phyloP scores from a whole-genome alignment of 768 basidiomycete species.

The Paxillus rubicundulus region DNA sequence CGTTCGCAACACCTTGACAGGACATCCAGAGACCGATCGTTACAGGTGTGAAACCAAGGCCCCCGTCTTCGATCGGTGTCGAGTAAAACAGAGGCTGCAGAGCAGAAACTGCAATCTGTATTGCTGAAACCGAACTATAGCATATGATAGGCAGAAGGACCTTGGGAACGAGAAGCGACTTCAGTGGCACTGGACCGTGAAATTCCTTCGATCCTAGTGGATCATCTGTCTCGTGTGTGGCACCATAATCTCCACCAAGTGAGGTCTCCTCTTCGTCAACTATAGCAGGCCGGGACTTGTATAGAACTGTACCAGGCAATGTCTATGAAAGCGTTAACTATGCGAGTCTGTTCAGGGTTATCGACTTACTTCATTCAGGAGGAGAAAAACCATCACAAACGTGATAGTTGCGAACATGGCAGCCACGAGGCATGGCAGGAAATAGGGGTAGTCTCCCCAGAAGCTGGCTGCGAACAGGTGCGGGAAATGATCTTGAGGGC shows the following conservation, averaged over 20 bases:
- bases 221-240: neutral
- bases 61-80: conserved; percentile 38
- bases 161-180: conserved; percentile 33
- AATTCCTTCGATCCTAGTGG: neutral
- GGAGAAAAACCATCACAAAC: conserved; percentile 40
- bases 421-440: conserved; percentile 62
- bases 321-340: neutral
- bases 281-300: neutral
- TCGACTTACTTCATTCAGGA: conserved; percentile 50
- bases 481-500: conserved; percentile 54
- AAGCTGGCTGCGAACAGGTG: conserved; percentile 44
- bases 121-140: conserved; percentile 32
- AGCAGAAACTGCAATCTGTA: conserved; percentile 38
- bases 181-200: conserved; percentile 41
- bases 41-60: conserved; percentile 36
- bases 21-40: conserved; percentile 39
- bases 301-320: neutral
- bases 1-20: conserved; percentile 35
- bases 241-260: neutral
- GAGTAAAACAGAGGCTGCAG: conserved; percentile 40
- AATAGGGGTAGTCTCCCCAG: conserved; percentile 53
- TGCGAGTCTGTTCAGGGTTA: neutral
- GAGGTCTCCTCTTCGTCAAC: neutral
- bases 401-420: conserved; percentile 50
- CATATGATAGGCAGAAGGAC: conserved; percentile 34